Evolutionary conservation across 2,329 filamentous ascomycete species (phyloP).

Genomic region (Penicillium sp.): DNA sequence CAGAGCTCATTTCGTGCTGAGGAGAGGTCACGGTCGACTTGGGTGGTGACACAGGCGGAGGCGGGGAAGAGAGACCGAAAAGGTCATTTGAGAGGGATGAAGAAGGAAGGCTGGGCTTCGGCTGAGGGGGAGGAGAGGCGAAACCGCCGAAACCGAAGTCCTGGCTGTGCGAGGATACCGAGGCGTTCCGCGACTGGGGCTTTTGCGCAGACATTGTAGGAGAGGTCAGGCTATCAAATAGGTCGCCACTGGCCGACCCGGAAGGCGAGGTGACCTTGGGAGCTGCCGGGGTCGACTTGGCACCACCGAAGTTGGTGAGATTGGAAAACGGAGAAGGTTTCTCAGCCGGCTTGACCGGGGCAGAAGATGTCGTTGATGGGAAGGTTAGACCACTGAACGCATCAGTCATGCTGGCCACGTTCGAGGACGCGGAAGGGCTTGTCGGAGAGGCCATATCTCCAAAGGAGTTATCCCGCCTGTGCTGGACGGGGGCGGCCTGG

Average conservation of each 20-base stretch:
- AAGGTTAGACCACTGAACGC: constrained; percentile 74
- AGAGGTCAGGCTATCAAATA: constrained; percentile 73
- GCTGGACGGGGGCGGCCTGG: constrained; percentile 44
- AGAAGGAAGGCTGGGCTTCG: constrained; percentile 48
- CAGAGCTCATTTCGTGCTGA: constrained; percentile 56
- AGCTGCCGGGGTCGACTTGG: constrained; percentile 45
- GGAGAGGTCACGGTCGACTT: constrained; percentile 41
- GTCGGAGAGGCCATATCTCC: constrained; percentile 63
- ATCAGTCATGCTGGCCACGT: constrained; percentile 69
- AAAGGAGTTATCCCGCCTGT: constrained; percentile 63
- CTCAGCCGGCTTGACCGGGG: constrained; percentile 36
- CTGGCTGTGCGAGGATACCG: constrained; percentile 57
- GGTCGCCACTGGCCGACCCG: constrained; percentile 65
- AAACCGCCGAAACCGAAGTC: constrained; percentile 68
- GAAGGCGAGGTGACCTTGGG: constrained; percentile 51
- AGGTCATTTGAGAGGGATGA: constrained; percentile 68
- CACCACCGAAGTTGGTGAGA: constrained; percentile 54
- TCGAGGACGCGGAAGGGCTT: constrained; percentile 29
- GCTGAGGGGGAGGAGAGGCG: constrained; percentile 44
- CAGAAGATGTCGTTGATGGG: constrained; percentile 45
- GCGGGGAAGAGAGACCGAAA: constrained; percentile 67
- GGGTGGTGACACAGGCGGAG: constrained; percentile 45
- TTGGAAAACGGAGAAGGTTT: constrained; percentile 66
- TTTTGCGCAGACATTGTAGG: constrained; percentile 53
- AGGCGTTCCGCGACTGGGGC: constrained; percentile 45